Percentiles rank a stretch among this genome's conserved stretches.
Evolutionary conservation across 345 rosid species (phyloP).

Genomic region (Citrus glauca): DNA sequence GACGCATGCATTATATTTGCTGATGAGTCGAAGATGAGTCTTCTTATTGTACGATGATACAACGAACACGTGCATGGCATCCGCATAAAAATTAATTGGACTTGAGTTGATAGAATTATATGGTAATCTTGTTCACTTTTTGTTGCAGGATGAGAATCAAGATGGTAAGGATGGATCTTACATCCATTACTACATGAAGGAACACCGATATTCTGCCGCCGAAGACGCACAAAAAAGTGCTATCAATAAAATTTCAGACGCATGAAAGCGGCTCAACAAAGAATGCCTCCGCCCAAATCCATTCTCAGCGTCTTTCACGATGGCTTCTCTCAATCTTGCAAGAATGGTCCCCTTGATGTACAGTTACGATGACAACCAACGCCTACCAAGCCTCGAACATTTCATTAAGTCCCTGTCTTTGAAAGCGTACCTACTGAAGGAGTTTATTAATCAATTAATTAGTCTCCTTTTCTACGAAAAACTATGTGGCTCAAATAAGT

Average conservation of each 20-base stretch:
- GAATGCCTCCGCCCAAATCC: conserved; percentile 35
- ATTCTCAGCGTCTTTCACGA: conserved; percentile 31
- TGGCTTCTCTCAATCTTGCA: conserved; percentile 41
- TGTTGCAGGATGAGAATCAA: conserved; percentile 48
- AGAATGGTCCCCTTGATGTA: conserved; percentile 63
- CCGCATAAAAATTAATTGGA: not conserved
- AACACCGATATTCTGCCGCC: conserved; percentile 21
- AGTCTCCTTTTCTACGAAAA: too few species aligned
- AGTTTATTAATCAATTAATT: conserved; percentile 2
- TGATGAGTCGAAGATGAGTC: not conserved
- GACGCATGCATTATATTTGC: not conserved
- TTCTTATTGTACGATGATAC: not conserved
- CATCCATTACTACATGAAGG: conserved; percentile 47
- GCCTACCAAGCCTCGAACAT: conserved; percentile 41
- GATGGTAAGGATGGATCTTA: conserved; percentile 59
- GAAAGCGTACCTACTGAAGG: not conserved
- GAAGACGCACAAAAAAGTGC: conserved; percentile 37
- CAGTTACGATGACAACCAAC: conserved; percentile 32
- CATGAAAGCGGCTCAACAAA: conserved; percentile 53
- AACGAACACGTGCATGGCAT: not conserved
- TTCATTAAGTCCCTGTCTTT: conserved; percentile 23
- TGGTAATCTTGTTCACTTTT: not conserved
- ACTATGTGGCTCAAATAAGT: too few species aligned
- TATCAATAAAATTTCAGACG: conserved; percentile 31
- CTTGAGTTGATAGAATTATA: not conserved